Evolutionary conservation across 1,284 basidiomycete genomes (phyloP), one percentile per base, ranked within the genome.

Genomic region (Pseudozyma pruni): DNA sequence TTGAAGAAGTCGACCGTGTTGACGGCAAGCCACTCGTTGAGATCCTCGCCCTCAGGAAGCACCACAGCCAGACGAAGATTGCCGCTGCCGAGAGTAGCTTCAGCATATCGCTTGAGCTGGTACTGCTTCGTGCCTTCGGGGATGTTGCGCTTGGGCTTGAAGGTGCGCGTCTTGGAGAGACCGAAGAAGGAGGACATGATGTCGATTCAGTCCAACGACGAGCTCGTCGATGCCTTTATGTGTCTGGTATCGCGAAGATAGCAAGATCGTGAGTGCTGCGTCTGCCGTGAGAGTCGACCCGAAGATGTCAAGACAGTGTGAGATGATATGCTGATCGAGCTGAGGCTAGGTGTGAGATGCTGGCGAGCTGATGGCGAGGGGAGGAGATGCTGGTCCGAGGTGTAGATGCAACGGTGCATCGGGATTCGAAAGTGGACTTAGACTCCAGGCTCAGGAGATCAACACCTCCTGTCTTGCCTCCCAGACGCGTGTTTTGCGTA

Each of bases 121-220:
- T 94, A 96, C 82, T 96, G 94, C 83, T 95, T 96, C 31, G 94
- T 95, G 35, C 94, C 94, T 83, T 95, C 93, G 8, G 93, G 91
- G 23, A 94, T 90, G 84, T 96, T 94, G 85, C 92, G 93, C 77
- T 91, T 89, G 38, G 94, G 94, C 83, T 95, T 95, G 87, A 97
- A 97, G n/a, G 94, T 93, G 57, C 91, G 89, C 40, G 91, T 93
- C 85, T 93, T 93, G 25, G 68, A 73, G 1, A 78, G 63, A 16
- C 74, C 76, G 29, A 78, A 78, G 63, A 78, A 76, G 54, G 76
- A 78, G 23, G 76, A 76, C 76, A 78, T 78, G 22, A 37, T 63
- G 46, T 29, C 27, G 6, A 29, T 29, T 11, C 11, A 29, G 6
- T 6, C 11, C 60, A 78, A 76, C 51, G 74, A 76, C 23, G 74